Base-by-base conservation (phyloP, 176 grass and related monocot species). In the Carex myosuroides region DNA sequence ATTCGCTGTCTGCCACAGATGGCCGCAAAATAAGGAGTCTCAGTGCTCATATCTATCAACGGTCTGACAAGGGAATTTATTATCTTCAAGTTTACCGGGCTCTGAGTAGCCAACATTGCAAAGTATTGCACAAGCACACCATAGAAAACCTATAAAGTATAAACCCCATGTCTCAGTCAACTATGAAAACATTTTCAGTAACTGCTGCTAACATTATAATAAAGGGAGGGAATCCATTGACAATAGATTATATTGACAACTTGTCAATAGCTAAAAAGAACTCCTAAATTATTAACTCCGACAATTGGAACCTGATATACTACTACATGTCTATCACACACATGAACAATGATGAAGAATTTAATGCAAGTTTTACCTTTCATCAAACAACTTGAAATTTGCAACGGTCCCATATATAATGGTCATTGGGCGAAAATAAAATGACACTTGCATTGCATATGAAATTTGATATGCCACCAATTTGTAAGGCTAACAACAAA, bases 11-110 rank as follows among this genome's bases (percentile, higher is more conserved):
- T 93, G 42, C 92, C 95, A 90, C 95, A 98, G 64, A 98, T 98
- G 24, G 91, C 92, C 50, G 95, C 91, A 86, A 98, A 98, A 91
- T 95, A 98, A 82, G 92, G 92, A 83, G 92, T 95, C 81, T 95
- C 95, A 50, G 87, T 77, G 82, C 91, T 98, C 92, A 95, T 98
- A 79, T 98, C 95, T 86, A 95, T 87, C 72, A 98, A 90, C 35
- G 95, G 92, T 53, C 91, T 98, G 77, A 95, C 95, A 88, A 98
- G 91, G 46, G 79, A 85, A 66, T 98, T 90, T 66, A 93, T 93
- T 76, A 90, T 88, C 84, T 93, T 91, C 60, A 94, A 85, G 61
- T 90, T 95, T 69, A 98, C 70, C 70, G 89, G 88, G 85, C 74
- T 88, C 52, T 80, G 91, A 77, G 87, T 90, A 79, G 91, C 87